Conservation (phyloP, 1,284 basidiomycete species). For the Trametes pubescens region DNA sequence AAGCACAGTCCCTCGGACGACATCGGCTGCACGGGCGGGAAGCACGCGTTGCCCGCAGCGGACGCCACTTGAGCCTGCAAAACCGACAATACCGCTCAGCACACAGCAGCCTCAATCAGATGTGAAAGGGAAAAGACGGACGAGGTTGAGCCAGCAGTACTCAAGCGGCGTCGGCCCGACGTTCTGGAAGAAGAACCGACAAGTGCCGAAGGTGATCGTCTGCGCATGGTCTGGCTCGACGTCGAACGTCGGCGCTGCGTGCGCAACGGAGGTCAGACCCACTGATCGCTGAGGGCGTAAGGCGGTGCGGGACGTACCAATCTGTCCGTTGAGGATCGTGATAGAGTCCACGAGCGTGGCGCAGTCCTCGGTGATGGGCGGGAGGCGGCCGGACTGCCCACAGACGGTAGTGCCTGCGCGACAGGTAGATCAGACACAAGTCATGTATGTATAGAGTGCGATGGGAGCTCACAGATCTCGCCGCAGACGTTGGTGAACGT, state of each 20-base stretch:
- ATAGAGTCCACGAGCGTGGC: conserved; percentile 38
- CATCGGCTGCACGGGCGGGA: conserved; percentile 38
- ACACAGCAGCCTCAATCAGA: not conserved
- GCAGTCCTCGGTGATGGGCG: conserved; percentile 40
- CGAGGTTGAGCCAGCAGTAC: conserved; percentile 41
- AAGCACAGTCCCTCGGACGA: conserved; percentile 37
- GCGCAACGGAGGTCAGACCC: not conserved
- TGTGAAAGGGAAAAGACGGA: conserved; percentile 11
- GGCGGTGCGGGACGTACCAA: conserved; percentile 19
- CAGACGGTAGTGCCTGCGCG: conserved; percentile 33
- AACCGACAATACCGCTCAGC: no score
- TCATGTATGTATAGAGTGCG: not conserved
- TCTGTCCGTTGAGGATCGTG: conserved; percentile 35
- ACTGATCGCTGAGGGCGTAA: no score
- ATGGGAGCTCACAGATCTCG: conserved; percentile 27
- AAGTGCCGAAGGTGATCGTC: conserved; percentile 42
- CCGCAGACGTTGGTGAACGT: conserved; percentile 35
- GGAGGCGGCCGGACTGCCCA: conserved; percentile 34
- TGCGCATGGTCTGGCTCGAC: conserved; percentile 37
- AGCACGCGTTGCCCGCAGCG: conserved; percentile 34
- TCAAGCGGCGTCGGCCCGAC: conserved; percentile 31
- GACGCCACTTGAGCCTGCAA: conserved; percentile 31
- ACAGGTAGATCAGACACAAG: not conserved
- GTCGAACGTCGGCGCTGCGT: conserved; percentile 38
- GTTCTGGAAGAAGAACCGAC: conserved; percentile 42